phyloP scores from a whole-genome alignment of 441 rosid species.

The Manihot esculenta region DNA sequence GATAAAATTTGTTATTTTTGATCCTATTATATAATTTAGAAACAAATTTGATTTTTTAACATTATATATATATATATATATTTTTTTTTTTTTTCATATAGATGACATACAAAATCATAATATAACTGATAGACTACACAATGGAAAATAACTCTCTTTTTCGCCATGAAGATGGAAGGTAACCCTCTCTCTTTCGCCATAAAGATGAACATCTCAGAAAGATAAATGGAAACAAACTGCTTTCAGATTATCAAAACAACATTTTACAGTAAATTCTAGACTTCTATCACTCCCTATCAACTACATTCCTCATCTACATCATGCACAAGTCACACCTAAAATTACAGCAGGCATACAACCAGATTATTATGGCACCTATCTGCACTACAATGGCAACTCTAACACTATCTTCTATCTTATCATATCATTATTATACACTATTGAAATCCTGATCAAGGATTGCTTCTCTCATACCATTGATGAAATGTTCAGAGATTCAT shows the following conservation, averaged over 20 bases:
- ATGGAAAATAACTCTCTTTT: too few relatives aligned
- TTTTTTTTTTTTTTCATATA: too few relatives aligned
- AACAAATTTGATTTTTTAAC: too few relatives aligned
- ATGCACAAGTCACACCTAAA: not conserved
- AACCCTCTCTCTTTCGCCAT: too few relatives aligned
- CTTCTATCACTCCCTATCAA: not conserved
- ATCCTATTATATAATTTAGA: too few relatives aligned
- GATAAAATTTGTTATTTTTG: too few relatives aligned
- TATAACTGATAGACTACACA: too few relatives aligned
- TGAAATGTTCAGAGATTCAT: not conserved
- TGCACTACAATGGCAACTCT: not conserved
- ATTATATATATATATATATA: too few relatives aligned
- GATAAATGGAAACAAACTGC: too few relatives aligned
- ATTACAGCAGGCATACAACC: not conserved
- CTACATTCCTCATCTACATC: not conserved
- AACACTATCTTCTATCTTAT: not conserved
- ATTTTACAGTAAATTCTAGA: not conserved
- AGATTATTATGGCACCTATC: not conserved
- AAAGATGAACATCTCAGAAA: too few relatives aligned
- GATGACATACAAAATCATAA: too few relatives aligned
- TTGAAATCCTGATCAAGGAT: not conserved
- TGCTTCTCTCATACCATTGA: not conserved
- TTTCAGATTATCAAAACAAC: not conserved
- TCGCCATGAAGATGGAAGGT: too few relatives aligned
- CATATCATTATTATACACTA: not conserved